phyloP scores from a whole-genome alignment of 805 yeast genomes.

The Starmerella geochares region DNA sequence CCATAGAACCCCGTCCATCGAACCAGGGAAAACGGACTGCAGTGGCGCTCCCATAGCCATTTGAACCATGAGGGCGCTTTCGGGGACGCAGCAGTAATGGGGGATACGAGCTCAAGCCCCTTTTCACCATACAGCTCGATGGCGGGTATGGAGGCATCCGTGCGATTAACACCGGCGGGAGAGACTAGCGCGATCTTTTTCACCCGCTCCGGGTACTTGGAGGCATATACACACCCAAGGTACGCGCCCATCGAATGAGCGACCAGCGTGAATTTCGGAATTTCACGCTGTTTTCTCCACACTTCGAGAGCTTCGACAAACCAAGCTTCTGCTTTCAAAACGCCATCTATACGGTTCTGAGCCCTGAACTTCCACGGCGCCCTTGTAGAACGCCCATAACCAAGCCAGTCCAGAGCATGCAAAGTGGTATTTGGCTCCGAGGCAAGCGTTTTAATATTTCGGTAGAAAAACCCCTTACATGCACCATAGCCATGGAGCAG shows the following conservation, averaged over 20 bases:
- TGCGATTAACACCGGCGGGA: constrained; percentile 70
- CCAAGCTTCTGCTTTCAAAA: constrained; percentile 47
- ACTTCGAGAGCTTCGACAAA: constrained; percentile 53
- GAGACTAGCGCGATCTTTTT: constrained; percentile 66
- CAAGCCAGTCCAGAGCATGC: constrained; percentile 79
- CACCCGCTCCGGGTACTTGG: constrained; percentile 50
- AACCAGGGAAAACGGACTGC: constrained; percentile 76
- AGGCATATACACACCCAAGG: constrained; percentile 56
- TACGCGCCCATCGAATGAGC: constrained; percentile 96
- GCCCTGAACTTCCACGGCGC: constrained; percentile 30
- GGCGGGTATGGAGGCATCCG: constrained; percentile 33
- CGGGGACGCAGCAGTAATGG: constrained; percentile 14
- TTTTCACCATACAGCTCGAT: constrained; percentile 18
- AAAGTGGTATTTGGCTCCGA: constrained; percentile 46
- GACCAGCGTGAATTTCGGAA: constrained; percentile 46
- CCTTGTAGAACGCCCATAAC: constrained; percentile 83
- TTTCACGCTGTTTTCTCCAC: constrained; percentile 49
- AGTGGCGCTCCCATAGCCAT: constrained; percentile 72
- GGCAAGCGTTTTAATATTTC: constrained; percentile 49
- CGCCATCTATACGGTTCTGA: constrained; percentile 35
- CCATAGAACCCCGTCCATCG: constrained; percentile 74
- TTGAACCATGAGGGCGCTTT: constrained; percentile 50
- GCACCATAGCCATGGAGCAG: constrained; percentile 92
- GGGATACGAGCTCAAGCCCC: not conserved
- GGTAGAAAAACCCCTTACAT: constrained; percentile 68